Evolutionary conservation across 1,139 yeast genomes (phyloP).

Genomic region (Magnusiomyces ingens): DNA sequence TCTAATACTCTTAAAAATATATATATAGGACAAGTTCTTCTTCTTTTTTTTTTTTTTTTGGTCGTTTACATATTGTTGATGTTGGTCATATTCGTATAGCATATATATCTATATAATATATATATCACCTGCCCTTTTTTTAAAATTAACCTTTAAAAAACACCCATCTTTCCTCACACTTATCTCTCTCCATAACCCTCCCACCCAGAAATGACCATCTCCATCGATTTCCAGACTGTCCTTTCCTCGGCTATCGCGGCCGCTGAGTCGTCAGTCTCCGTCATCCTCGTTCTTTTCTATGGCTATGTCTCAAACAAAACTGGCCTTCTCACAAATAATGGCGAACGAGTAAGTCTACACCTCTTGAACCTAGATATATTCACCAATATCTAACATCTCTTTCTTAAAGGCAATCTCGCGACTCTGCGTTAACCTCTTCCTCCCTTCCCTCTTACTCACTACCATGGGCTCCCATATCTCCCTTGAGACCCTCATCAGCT

Average conservation of each 20-base stretch:
- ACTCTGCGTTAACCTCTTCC: constrained; percentile 20
- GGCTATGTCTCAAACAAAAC: constrained; percentile 15
- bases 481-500: constrained; percentile 16
- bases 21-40: too few species aligned
- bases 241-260: constrained; percentile 16
- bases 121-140: too few species aligned
- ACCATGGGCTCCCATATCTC: constrained; percentile 22
- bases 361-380: background rate
- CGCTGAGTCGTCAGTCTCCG: constrained; percentile 20
- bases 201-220: background rate
- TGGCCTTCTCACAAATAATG: constrained; percentile 13
- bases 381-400: constrained; percentile 7
- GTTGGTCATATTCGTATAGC: too few species aligned
- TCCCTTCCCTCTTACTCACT: constrained; percentile 21
- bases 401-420: constrained; percentile 16
- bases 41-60: too few species aligned
- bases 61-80: background rate
- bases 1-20: too few species aligned
- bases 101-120: too few species aligned
- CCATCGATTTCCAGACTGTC: constrained; percentile 11
- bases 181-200: background rate
- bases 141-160: background rate
- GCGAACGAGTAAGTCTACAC: constrained; percentile 15
- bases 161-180: background rate
- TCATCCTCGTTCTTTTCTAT: constrained; percentile 17